phyloP scores from a whole-genome alignment of 1,139 yeast species.

The Hemisphaericaspora lyxosophila region DNA sequence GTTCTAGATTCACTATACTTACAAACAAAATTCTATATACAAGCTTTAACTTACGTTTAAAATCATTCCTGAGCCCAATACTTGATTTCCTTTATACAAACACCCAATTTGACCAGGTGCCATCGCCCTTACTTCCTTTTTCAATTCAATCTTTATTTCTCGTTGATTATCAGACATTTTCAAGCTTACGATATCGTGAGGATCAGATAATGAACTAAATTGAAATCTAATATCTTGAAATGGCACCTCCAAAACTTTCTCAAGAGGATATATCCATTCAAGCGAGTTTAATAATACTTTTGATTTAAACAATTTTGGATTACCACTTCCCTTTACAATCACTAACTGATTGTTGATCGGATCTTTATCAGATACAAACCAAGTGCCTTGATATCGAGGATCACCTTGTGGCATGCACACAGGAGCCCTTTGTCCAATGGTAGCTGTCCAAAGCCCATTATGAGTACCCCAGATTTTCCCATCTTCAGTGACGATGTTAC shows the following conservation, averaged over 20 bases:
- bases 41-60: too few relatives aligned
- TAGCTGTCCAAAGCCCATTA: conserved; percentile 88
- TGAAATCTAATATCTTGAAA: conserved; percentile 47
- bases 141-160: conserved; percentile 36
- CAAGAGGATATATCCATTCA: conserved; percentile 45
- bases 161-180: conserved; percentile 15
- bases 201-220: conserved; percentile 68
- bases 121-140: conserved; percentile 58
- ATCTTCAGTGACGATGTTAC: conserved; percentile 71
- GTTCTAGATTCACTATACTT: too few relatives aligned
- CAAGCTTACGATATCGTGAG: conserved; percentile 30
- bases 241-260: conserved; percentile 14
- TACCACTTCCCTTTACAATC: conserved; percentile 73
- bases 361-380: conserved; percentile 82
- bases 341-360: conserved; percentile 65
- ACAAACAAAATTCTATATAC: too few relatives aligned
- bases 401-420: conserved; percentile 85
- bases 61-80: conserved; percentile 76
- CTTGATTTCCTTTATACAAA: conserved; percentile 62
- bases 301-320: conserved; percentile 54
- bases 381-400: conserved; percentile 69
- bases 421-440: conserved; percentile 85
- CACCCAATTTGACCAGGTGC: conserved; percentile 91
- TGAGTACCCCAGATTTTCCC: conserved; percentile 81
- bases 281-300: conserved; percentile 46